Evolutionary conservation across 2,329 filamentous ascomycete species (phyloP).

Genomic region (Talaromyces piceae): DNA sequence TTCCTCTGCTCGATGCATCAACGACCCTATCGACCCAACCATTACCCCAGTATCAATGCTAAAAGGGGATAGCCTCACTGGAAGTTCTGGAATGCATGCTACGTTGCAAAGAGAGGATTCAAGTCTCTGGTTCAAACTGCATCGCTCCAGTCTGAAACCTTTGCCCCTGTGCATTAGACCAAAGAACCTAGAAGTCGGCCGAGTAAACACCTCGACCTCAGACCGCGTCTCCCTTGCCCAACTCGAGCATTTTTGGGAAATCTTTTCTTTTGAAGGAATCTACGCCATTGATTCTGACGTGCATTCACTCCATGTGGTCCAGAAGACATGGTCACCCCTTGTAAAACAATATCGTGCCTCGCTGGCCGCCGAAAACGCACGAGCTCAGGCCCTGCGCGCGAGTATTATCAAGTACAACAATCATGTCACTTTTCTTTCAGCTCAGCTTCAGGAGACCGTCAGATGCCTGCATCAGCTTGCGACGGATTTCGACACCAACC

Average conservation of each 20-base stretch:
- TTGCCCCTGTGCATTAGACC: constrained; percentile 5
- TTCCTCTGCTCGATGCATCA: neutral
- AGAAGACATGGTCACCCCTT: constrained; percentile 2
- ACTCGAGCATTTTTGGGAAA: neutral
- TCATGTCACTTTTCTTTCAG: neutral
- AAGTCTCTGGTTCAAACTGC: neutral
- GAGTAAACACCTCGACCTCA: neutral
- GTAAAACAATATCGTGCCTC: neutral
- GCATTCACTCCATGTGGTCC: neutral
- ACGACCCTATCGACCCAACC: neutral
- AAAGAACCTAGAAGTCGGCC: neutral
- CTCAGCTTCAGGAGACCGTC: neutral
- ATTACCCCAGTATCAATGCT: neutral
- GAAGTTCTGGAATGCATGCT: neutral
- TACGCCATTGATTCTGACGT: constrained; percentile 1
- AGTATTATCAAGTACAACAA: neutral
- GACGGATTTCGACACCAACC: neutral
- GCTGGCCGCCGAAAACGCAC: neutral
- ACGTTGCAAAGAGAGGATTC: neutral
- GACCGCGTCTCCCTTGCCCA: constrained; percentile 4
- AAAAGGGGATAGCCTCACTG: neutral
- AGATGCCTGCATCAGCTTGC: constrained; percentile 3
- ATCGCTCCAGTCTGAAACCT: constrained; percentile 5
- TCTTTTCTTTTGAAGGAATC: neutral
- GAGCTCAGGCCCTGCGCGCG: neutral